phyloP scores from a whole-genome alignment of 2,329 filamentous ascomycete genomes.

The Clarireedia sp. region DNA sequence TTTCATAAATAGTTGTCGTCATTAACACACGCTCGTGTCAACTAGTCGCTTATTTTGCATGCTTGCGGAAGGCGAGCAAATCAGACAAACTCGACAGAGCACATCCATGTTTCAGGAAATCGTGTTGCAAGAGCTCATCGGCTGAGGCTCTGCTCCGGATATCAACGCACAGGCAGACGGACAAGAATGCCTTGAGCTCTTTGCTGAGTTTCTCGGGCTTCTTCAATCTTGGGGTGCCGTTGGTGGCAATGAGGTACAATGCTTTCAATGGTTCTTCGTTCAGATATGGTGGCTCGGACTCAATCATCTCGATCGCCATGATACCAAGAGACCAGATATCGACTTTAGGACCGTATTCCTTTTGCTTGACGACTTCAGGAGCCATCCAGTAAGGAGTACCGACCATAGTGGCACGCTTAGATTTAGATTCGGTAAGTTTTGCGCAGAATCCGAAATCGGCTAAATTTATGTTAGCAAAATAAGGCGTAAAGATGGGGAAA shows the following conservation, averaged over 20 bases:
- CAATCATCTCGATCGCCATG: constrained; percentile 99
- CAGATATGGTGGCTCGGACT: constrained; percentile 93
- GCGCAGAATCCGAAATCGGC: constrained; percentile 98
- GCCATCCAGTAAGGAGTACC: constrained; percentile 99
- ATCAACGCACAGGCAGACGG: constrained; percentile 92
- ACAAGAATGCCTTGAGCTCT: constrained; percentile 94
- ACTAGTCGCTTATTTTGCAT: constrained; percentile 44
- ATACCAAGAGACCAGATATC: constrained; percentile 98
- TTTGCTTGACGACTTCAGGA: constrained; percentile 91
- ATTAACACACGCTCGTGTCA: constrained; percentile 7
- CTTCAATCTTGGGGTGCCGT: constrained; percentile 92
- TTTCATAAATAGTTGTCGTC: constrained; percentile 6
- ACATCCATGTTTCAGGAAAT: constrained; percentile 91
- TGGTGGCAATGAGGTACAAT: constrained; percentile 92
- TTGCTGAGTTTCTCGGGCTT: constrained; percentile 97
- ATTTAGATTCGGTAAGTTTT: constrained; percentile 93
- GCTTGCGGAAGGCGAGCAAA: constrained; percentile 78
- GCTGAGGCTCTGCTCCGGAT: constrained; percentile 91
- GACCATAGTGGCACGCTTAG: constrained; percentile 98
- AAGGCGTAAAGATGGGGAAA: constrained; percentile 14
- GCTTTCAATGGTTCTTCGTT: constrained; percentile 91
- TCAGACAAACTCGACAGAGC: constrained; percentile 75
- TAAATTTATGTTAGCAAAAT: constrained; percentile 35
- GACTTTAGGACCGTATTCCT: constrained; percentile 96
- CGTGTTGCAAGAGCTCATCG: constrained; percentile 79